Base-by-base conservation (phyloP, 164 flowering plant species). In the Paratinospora sagittata region DNA sequence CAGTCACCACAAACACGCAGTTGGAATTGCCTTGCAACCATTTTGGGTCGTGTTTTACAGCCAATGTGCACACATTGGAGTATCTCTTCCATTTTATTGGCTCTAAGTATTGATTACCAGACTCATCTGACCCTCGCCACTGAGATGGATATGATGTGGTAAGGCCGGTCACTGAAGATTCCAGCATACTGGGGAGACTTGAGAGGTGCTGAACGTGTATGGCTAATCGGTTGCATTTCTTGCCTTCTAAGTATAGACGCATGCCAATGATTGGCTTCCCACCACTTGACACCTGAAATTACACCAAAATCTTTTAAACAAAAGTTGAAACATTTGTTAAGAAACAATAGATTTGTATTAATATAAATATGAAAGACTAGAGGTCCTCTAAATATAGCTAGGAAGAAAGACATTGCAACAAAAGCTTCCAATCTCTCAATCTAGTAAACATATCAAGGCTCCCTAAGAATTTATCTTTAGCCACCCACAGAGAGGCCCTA, bases 171-270 rank as follows among this genome's bases (percentile, higher is more conserved):
- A 76, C 45, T 45, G 78, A 55, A 14, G 74, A 73, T 57, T 77
- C 77, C 78, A 91, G 82, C 6, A 81, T 73, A 33, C 78, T 84
- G 10, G 98, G 98, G 57, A 81, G 82, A 75, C 89, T 87, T 8
- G 97, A 84, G 39, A 93, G 88, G 74, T 93, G 98, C 62, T 93
- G 90, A 34, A 91, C 74, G 61, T 93, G 98, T 60, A 91, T 75
- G 19, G 97, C 98, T 76, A 91, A 70, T 55, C 84, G 84, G 73
- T 93, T 88, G 84, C 88, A 81, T 78, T 82, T 91, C 78, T 84
- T 90, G 58, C 98, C 98, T 81, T 93, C 98, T 24, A 93, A 81
- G 67, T 82, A 93, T 62, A 93, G 74, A 8, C 98, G 90, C 41
- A 93, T 73, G 69, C 98, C 98, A 69, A 82, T 82, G 37, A 91